Conservation (phyloP, 805 yeast genomes). For the Saccharomyces mikatae region DNA sequence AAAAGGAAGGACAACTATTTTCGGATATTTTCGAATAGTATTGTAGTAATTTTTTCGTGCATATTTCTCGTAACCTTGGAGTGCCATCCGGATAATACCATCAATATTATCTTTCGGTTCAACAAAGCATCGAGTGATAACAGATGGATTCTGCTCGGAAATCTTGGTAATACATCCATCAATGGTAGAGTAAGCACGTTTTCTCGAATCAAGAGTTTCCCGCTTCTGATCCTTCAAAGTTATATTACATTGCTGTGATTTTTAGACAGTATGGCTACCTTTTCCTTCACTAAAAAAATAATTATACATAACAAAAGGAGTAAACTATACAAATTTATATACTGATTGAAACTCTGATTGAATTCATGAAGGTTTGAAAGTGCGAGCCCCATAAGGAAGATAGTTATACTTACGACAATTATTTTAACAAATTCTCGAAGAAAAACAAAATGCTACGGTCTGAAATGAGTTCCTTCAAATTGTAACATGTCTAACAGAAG, state of each 20-base stretch:
- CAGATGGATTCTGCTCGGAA: too few relatives aligned
- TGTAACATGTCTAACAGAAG: background rate
- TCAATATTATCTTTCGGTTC: conserved; percentile 49
- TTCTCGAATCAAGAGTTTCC: too few relatives aligned
- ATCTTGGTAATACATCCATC: too few relatives aligned
- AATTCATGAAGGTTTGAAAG: background rate
- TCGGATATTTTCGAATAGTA: conserved; percentile 58
- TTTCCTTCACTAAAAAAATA: conserved; percentile 9
- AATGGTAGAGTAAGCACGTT: too few relatives aligned
- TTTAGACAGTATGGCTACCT: too few relatives aligned
- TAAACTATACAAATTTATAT: background rate
- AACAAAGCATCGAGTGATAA: conserved; percentile 38
- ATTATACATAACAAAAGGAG: background rate
- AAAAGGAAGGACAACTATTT: conserved; percentile 60
- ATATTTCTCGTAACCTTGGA: conserved; percentile 39
- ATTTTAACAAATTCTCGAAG: background rate
- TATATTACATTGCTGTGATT: too few relatives aligned
- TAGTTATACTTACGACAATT: background rate
- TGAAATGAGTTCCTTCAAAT: background rate
- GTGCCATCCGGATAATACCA: conserved; percentile 26
- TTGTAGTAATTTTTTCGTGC: conserved; percentile 47
- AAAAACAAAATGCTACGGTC: background rate
- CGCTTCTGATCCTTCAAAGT: too few relatives aligned
- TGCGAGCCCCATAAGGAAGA: background rate
- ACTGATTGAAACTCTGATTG: background rate